Evolutionary conservation across 192 early-diverging fungal genomes (phyloP).

Genomic region (Irineochytrium annulatum): DNA sequence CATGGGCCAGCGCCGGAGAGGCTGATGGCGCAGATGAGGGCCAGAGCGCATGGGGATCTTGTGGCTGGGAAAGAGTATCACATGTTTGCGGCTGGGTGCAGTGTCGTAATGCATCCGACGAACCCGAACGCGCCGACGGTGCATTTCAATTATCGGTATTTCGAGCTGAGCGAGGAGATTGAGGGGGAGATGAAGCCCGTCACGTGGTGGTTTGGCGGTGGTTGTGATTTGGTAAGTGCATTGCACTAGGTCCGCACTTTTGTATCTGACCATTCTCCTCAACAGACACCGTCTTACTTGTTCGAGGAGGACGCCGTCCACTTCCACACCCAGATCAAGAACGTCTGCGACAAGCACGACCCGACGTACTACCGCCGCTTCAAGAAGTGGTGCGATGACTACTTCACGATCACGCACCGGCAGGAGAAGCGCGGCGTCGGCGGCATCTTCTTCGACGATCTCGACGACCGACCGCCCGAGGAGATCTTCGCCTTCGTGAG

Average conservation of each 20-base stretch:
- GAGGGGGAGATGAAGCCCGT: constrained; percentile 57
- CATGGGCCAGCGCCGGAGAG: constrained; percentile 54
- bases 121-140: constrained; percentile 96
- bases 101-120: constrained; percentile 88
- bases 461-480: constrained; percentile 51
- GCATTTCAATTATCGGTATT: constrained; percentile 96
- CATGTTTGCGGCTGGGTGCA: constrained; percentile 85
- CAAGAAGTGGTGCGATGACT: constrained; percentile 96
- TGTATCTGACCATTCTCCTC: constrained; percentile 6
- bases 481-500: constrained; percentile 81
- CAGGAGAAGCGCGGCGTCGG: constrained; percentile 88
- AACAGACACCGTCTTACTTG: constrained; percentile 77
- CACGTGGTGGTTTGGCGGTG: constrained; percentile 95
- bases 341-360: constrained; percentile 89
- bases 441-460: constrained; percentile 98
- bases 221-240: constrained; percentile 69
- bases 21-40: constrained; percentile 90
- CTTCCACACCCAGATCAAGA: constrained; percentile 89
- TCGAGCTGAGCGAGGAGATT: constrained; percentile 76
- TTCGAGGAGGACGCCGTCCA: constrained; percentile 88
- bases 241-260: not conserved
- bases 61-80: constrained; percentile 31
- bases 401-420: constrained; percentile 86
- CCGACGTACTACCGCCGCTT: constrained; percentile 77
- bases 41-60: constrained; percentile 62